Conservation (phyloP, 2,329 filamentous ascomycete species). For the Trichophyton rubrum region DNA sequence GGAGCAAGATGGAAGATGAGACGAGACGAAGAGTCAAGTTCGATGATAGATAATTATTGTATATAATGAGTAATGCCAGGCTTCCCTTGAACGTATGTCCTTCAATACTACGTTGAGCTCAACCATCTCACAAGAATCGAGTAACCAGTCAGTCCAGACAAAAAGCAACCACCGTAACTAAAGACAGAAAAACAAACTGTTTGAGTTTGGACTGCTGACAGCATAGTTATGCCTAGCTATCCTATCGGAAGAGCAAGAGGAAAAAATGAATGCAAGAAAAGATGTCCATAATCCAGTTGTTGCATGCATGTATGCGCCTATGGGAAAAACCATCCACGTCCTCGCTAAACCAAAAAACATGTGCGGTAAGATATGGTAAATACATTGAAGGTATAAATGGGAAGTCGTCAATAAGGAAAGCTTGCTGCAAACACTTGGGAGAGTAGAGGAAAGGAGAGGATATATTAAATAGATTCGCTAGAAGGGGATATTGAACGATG, state of each 20-base stretch:
- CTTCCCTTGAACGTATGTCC: not conserved
- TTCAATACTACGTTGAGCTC: too few relatives aligned
- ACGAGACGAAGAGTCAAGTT: not conserved
- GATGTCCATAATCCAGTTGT: not conserved
- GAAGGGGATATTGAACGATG: not conserved
- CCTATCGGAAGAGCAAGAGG: not conserved
- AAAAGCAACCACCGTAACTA: not conserved
- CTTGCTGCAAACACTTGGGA: not conserved
- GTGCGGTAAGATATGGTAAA: not conserved
- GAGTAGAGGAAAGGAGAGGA: not conserved
- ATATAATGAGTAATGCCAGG: not conserved
- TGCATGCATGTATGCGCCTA: not conserved
- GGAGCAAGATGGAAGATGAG: not conserved
- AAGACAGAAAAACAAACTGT: not conserved
- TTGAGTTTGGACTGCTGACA: not conserved
- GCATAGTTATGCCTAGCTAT: not conserved
- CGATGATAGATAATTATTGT: not conserved
- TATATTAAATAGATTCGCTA: not conserved
- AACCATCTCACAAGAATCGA: too few relatives aligned
- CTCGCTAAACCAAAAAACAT: not conserved
- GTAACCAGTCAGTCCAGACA: not conserved
- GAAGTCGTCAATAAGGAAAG: not conserved
- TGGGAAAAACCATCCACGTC: not conserved
- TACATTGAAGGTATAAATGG: not conserved
- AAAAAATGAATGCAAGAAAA: not conserved